Conservation (phyloP, 2,329 filamentous ascomycete genomes). For the Cordyceps farinosa region DNA sequence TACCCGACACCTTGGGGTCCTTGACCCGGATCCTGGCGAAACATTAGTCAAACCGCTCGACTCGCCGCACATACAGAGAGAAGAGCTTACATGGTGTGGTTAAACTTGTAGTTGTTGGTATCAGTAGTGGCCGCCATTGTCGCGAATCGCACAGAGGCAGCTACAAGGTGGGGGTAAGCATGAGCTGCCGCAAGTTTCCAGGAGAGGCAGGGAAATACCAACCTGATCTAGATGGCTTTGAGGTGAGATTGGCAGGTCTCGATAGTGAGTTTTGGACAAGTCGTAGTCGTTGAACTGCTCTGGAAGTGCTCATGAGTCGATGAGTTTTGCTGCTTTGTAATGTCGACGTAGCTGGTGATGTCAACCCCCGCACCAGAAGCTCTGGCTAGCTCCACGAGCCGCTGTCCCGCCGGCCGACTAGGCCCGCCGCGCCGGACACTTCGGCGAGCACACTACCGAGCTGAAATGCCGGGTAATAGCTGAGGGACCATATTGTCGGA, state of each 20-base stretch:
- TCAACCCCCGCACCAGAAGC: slow-evolving; percentile 15
- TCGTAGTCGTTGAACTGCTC: slow-evolving; percentile 18
- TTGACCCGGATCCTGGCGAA: slow-evolving; percentile 79
- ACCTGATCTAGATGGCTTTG: neutral
- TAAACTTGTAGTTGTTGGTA: slow-evolving; percentile 73
- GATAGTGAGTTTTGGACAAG: slow-evolving; percentile 14
- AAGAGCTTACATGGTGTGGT: slow-evolving; percentile 73
- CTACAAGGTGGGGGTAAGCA: neutral
- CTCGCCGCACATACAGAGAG: neutral
- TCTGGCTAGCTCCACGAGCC: neutral
- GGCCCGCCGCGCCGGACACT: neutral
- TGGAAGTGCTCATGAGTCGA: slow-evolving; percentile 17
- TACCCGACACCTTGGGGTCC: slow-evolving; percentile 78
- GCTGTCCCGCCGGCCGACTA: neutral
- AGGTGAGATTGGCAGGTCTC: neutral
- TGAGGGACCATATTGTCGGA: neutral
- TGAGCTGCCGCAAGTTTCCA: neutral
- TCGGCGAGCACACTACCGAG: neutral
- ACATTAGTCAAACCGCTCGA: slow-evolving; percentile 18
- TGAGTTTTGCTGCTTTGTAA: slow-evolving; percentile 11
- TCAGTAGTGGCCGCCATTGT: slow-evolving; percentile 70
- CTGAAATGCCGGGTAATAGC: neutral
- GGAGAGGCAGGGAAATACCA: neutral
- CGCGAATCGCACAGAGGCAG: slow-evolving; percentile 31
- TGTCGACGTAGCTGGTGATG: slow-evolving; percentile 13